These are phyloP conservation scores for Arabidopsis suecica DNA, from an alignment of 345 rosid species.

Conservation along the genomic window DNA sequence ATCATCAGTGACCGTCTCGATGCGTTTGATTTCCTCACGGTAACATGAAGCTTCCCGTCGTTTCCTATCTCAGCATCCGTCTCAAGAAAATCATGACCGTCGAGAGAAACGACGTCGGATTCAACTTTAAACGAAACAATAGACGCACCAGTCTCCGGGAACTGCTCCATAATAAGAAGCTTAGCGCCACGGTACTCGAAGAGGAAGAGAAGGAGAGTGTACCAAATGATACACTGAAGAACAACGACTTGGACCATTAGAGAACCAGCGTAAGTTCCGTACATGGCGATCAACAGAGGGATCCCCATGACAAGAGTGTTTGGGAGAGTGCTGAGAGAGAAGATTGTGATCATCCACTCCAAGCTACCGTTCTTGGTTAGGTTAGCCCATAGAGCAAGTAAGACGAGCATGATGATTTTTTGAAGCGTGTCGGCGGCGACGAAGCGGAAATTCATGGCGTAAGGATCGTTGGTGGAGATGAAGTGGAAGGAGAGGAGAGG, in stretches of 20 bases:
- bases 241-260: constrained; percentile 96
- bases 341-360: constrained; percentile 95
- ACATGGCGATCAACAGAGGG: constrained; percentile 91
- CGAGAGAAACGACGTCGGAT: constrained; percentile 86
- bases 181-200: constrained; percentile 95
- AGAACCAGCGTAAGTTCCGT: constrained; percentile 67
- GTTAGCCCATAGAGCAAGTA: constrained; percentile 68
- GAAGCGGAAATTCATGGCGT: constrained; percentile 84
- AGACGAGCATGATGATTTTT: constrained; percentile 69
- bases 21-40: constrained; percentile 84
- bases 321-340: constrained; percentile 89
- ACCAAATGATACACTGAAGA: constrained; percentile 96
- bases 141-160: constrained; percentile 93
- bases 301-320: constrained; percentile 98
- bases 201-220: constrained; percentile 83
- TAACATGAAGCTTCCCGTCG: constrained; percentile 92
- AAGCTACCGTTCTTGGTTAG: constrained; percentile 65
- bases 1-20: constrained; percentile 71
- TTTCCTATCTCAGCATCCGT: constrained; percentile 86
- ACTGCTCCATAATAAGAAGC: constrained; percentile 88
- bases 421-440: constrained; percentile 93
- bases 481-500: constrained; percentile 96
- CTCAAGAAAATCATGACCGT: constrained; percentile 76
- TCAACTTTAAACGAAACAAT: constrained; percentile 90
- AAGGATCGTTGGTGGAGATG: constrained; percentile 82